Evolutionary conservation across 2,329 filamentous ascomycete genomes (phyloP).

Genomic region (Epichloe gansuensis): DNA sequence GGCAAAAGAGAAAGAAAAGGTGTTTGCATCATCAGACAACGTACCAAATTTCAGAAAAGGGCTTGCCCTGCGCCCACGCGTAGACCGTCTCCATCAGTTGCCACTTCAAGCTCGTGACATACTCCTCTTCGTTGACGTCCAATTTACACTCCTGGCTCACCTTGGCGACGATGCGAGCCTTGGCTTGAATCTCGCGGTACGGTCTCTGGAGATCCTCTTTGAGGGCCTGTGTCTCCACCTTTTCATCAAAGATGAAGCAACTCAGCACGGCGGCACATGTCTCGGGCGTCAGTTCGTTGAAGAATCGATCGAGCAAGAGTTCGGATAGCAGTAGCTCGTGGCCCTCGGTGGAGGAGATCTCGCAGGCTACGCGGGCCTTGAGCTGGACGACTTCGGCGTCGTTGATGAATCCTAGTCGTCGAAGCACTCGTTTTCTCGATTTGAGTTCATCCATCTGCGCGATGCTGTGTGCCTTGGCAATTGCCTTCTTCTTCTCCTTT

Average conservation of each 20-base stretch:
- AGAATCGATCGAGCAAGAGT: conserved; percentile 91
- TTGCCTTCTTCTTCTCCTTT: conserved; percentile 78
- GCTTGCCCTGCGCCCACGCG: conserved; percentile 78
- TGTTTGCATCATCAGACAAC: conserved; percentile 23
- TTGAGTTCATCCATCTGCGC: conserved; percentile 94
- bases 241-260: conserved; percentile 96
- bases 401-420: conserved; percentile 89
- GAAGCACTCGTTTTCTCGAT: conserved; percentile 85
- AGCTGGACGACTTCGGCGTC: conserved; percentile 90
- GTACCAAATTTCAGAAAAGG: conserved; percentile 91
- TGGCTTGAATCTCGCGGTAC: conserved; percentile 71
- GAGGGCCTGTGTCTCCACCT: conserved; percentile 63
- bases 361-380: conserved; percentile 93
- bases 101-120: conserved; percentile 78
- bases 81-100: conserved; percentile 95
- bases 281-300: conserved; percentile 87
- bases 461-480: conserved; percentile 71
- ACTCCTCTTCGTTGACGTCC: conserved; percentile 88
- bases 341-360: conserved; percentile 82
- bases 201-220: conserved; percentile 80
- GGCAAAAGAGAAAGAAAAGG: too few relatives aligned
- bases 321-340: conserved; percentile 91
- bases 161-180: conserved; percentile 81
- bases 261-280: conserved; percentile 76
- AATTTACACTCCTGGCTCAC: conserved; percentile 92